These are phyloP conservation scores for Populus ilicifolia DNA, from an alignment of 345 rosid genomes.

Conservation along the genomic window DNA sequence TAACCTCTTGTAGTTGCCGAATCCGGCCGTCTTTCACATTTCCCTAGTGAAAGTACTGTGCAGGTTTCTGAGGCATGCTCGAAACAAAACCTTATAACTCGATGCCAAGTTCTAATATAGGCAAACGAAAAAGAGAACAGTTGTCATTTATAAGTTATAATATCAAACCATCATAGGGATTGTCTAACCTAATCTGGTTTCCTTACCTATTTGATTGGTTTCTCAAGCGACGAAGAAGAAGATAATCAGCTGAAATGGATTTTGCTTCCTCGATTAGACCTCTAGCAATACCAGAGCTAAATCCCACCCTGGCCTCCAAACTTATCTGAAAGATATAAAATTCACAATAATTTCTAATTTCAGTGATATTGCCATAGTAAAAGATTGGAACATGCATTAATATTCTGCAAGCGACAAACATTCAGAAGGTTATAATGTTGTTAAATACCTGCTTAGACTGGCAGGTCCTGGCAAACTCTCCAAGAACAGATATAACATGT, in stretches of 20 bases:
- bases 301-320: slow-evolving; percentile 82
- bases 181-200: neutral
- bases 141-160: neutral
- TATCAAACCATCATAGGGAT: neutral
- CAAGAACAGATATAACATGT: slow-evolving; percentile 81
- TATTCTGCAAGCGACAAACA: neutral
- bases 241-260: slow-evolving; percentile 64
- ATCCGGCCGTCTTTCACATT: slow-evolving; percentile 21
- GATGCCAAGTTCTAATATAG: slow-evolving; percentile 40
- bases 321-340: slow-evolving; percentile 41
- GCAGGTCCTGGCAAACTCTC: slow-evolving; percentile 57
- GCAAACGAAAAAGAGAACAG: neutral
- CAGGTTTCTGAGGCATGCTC: slow-evolving; percentile 59
- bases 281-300: slow-evolving; percentile 53
- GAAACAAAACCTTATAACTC: slow-evolving; percentile 46
- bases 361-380: neutral
- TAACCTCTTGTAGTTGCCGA: slow-evolving; percentile 41
- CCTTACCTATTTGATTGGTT: slow-evolving; percentile 36
- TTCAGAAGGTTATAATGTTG: neutral
- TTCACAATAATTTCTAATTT: neutral
- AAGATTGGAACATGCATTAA: neutral
- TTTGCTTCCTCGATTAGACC: slow-evolving; percentile 70
- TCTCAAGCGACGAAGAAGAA: slow-evolving; percentile 62
- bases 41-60: slow-evolving; percentile 63
- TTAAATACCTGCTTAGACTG: slow-evolving; percentile 51